A percentile compares a stretch with the other conserved stretches of the same genome.
These are phyloP conservation scores for Wallemia ichthyophaga DNA, from an alignment of 1,284 basidiomycete species.

Conservation along the genomic window DNA sequence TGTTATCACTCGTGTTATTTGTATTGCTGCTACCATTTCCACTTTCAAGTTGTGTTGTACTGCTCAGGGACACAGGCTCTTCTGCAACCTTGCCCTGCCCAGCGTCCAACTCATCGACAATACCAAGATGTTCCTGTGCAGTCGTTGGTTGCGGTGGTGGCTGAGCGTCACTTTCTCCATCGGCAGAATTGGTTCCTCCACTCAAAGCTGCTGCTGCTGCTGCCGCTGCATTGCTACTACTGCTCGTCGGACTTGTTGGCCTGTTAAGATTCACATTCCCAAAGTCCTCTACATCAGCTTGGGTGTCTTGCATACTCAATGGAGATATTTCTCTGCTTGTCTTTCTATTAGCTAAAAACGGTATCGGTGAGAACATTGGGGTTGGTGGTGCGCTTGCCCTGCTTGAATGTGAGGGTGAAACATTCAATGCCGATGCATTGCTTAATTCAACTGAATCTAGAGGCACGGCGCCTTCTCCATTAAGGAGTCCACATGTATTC, in stretches of 20 bases:
- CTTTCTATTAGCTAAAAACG: conserved; percentile 46
- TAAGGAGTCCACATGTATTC: conserved; percentile 1
- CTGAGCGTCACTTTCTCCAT: background rate
- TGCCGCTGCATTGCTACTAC: background rate
- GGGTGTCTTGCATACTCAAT: background rate
- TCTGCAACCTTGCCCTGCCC: background rate
- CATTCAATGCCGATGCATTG: conserved; percentile 4
- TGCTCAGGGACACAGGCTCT: background rate
- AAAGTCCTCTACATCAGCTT: background rate
- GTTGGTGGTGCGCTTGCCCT: conserved; percentile 27
- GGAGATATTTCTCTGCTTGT: conserved; percentile 17
- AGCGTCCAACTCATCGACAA: conserved; percentile 1
- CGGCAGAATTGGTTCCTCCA: too few species aligned
- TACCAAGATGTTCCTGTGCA: background rate
- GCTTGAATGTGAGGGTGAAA: conserved; percentile 17
- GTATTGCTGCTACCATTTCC: background rate
- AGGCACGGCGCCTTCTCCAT: conserved; percentile 2
- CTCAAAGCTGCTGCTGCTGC: background rate
- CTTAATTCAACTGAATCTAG: background rate
- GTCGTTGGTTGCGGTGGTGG: background rate
- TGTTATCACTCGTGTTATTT: too few species aligned
- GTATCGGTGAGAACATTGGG: conserved; percentile 51
- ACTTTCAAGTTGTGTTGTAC: background rate
- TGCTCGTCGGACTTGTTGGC: background rate
- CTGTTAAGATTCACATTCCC: background rate